Evolutionary conservation across 495 filamentous ascomycete genomes (phyloP).

Genomic region (Evernia prunastri): DNA sequence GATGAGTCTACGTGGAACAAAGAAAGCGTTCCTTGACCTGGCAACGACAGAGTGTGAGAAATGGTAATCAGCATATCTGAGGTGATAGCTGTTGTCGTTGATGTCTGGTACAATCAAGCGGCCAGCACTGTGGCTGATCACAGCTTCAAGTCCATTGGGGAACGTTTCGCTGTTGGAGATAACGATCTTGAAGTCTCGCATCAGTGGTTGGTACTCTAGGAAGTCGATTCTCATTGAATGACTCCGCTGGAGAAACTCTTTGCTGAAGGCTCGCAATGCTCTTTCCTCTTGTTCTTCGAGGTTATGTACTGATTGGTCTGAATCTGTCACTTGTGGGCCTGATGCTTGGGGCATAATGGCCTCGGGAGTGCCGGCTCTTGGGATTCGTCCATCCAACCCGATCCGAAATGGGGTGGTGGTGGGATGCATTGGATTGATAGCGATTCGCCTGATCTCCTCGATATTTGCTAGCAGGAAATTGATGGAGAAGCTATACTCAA

Average conservation of each 20-base stretch:
- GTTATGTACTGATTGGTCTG: neutral
- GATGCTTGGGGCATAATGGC: neutral
- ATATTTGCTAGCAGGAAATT: neutral
- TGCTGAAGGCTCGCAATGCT: neutral
- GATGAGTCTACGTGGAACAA: neutral
- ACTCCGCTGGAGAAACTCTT: neutral
- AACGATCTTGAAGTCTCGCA: slow-evolving; percentile 2
- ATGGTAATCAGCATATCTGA: neutral
- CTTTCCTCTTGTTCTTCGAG: neutral
- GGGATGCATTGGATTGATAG: neutral
- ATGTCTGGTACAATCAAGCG: neutral
- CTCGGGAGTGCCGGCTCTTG: neutral
- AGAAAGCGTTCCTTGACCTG: neutral
- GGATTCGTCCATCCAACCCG: neutral
- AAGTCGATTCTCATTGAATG: neutral
- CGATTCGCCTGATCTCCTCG: neutral
- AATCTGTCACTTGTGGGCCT: neutral
- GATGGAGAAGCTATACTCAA: neutral
- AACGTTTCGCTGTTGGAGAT: neutral
- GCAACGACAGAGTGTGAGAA: neutral
- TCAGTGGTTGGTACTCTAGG: neutral
- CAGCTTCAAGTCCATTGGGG: neutral
- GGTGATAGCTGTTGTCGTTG: neutral
- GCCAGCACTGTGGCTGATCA: neutral
- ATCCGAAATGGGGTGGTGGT: neutral